Base-by-base conservation (phyloP, 495 filamentous ascomycete species). In the Aspergillus diversus region DNA sequence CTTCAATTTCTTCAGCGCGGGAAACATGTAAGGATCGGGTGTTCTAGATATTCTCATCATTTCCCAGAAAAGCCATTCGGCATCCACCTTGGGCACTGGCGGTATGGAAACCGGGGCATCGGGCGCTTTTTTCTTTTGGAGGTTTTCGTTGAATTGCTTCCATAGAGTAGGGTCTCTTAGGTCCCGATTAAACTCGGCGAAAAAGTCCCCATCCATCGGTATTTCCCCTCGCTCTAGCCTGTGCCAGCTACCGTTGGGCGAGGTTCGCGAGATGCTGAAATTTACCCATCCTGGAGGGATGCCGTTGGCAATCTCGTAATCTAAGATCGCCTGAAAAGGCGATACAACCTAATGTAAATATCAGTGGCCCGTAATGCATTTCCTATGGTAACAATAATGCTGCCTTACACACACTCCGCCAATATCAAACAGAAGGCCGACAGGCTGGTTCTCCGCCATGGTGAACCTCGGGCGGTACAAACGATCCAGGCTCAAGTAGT, bases 221-320 rank as follows among this genome's bases (percentile, higher is more conserved):
- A 94, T 90, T 55, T 89, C 85, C 15, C 91, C 90, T 11, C 86
- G 86, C 69, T 96, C 92, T 34, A 95, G 80, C 43, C 79, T 84
- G 70, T 96, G 92, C 95, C 95, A 99, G 75, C 86, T 88, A 32
- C 95, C 95, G 56, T 85, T 77, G n/a, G 93, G 93, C 2, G 86
- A 83, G 48, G 87, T 85, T 50, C 83, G 81, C 31, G 90, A 91
- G 72, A 97, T 96, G 70, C 89, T 89, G 81, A 88, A 87, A 77
- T 97, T 97, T 63, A 99, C 82, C 89, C 91, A 99, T 71, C 92
- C 92, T 13, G 84, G 80, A 2, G 93, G 93, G 57, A 99, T 93
- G 32, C 81, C 76, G 51, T 90, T 78, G 59, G 81, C 78, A 34
- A 86, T 73, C 72, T 98, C 95, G 74, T 97, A 97, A 73, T 95